Conservation (phyloP, 495 filamentous ascomycete species). For the Podospora didyma region DNA sequence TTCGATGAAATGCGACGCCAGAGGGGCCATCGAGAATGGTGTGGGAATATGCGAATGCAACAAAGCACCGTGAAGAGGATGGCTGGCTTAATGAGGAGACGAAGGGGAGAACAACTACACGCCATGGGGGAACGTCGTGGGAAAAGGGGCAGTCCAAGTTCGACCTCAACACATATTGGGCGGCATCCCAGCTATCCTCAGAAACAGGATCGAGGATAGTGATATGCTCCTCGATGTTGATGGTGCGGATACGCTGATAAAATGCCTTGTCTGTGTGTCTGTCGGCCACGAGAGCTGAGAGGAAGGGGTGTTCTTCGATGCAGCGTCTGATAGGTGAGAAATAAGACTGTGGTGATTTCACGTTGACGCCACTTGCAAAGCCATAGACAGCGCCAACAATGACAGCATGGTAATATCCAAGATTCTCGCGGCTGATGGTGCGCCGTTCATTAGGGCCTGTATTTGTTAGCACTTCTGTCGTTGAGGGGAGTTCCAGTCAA, state of each 20-base stretch:
- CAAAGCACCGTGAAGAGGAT: background rate
- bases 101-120: slow-evolving; percentile 10
- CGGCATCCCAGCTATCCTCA: background rate
- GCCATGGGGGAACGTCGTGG: slow-evolving; percentile 11
- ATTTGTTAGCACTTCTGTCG: background rate
- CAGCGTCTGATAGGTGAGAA: slow-evolving; percentile 2
- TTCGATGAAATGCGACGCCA: slow-evolving; percentile 10
- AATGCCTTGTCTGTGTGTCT: slow-evolving; percentile 16
- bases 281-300: slow-evolving; percentile 10
- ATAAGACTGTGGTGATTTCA: background rate
- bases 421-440: slow-evolving; percentile 14
- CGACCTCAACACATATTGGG: background rate
- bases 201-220: background rate
- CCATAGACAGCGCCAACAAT: slow-evolving; percentile 13
- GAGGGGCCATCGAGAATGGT: slow-evolving; percentile 12
- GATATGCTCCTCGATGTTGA: slow-evolving; percentile 15
- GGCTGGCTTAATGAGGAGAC: background rate
- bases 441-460: slow-evolving; percentile 17
- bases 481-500: background rate
- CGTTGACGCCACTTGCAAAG: background rate
- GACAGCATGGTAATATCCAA: slow-evolving; percentile 13
- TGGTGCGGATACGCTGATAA: slow-evolving; percentile 5
- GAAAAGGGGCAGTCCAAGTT: slow-evolving; percentile 7
- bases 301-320: slow-evolving; percentile 11
- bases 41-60: slow-evolving; percentile 13